These are phyloP conservation scores for Neurospora discreta DNA, from an alignment of 495 filamentous ascomycete genomes.

Conservation along the genomic window DNA sequence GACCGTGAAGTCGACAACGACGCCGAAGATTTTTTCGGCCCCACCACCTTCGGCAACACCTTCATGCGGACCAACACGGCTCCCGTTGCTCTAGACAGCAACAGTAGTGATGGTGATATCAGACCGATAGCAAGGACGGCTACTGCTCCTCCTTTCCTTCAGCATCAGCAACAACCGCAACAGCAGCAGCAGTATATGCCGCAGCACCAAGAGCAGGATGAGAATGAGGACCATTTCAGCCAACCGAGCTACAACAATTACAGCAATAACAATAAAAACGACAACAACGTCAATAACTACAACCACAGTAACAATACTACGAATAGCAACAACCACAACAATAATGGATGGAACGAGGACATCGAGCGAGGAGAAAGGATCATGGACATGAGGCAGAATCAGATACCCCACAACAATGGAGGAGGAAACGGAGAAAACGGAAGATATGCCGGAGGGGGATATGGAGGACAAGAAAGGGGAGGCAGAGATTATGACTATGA, in stretches of 20 bases:
- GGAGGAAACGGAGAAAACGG: not conserved
- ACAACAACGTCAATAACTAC: not conserved
- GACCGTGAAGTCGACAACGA: not conserved
- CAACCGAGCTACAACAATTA: not conserved
- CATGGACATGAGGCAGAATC: not conserved
- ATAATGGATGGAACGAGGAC: conserved; percentile 24
- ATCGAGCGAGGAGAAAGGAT: conserved; percentile 19
- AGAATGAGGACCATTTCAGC: not conserved
- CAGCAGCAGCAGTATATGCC: not conserved
- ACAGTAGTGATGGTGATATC: not conserved
- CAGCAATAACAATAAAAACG: not conserved
- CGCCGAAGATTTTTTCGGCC: not conserved
- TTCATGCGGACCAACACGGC: not conserved
- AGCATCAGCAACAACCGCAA: not conserved
- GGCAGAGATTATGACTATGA: not conserved
- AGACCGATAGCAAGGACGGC: not conserved
- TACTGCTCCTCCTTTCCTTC: not conserved
- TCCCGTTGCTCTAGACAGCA: not conserved
- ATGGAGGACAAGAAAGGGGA: not conserved
- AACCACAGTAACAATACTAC: conserved; percentile 4
- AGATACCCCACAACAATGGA: not conserved
- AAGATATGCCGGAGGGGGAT: not conserved
- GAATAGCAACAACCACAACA: conserved; percentile 4
- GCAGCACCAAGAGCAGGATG: not conserved
- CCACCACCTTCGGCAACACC: not conserved